These are phyloP conservation scores for Pleurotus pulmonarius DNA, from an alignment of 768 basidiomycete species.

Conservation along the genomic window DNA sequence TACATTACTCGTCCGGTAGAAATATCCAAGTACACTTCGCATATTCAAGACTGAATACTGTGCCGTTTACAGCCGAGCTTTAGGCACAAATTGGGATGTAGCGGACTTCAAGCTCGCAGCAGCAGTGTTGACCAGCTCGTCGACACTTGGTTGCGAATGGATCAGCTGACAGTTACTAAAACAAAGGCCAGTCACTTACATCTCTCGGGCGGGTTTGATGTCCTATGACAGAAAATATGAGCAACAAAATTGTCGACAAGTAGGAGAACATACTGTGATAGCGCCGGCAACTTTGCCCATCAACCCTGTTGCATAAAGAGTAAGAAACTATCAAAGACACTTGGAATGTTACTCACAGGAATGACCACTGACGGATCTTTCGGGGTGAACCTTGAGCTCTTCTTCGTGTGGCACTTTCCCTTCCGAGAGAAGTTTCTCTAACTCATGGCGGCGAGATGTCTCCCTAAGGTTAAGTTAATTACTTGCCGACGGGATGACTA, in stretches of 20 bases:
- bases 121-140: conserved; percentile 75
- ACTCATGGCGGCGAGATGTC: conserved; percentile 53
- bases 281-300: conserved; percentile 79
- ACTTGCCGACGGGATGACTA: background rate
- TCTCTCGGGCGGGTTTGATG: conserved; percentile 80
- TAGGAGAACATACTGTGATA: conserved; percentile 43
- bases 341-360: conserved; percentile 42
- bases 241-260: background rate
- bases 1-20: background rate
- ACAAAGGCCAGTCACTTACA: conserved; percentile 43
- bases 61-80: conserved; percentile 45
- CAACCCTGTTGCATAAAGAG: conserved; percentile 42
- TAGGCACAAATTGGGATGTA: conserved; percentile 34
- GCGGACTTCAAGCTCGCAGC: conserved; percentile 50
- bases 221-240: conserved; percentile 36
- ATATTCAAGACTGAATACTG: too few species aligned
- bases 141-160: conserved; percentile 48
- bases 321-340: background rate
- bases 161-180: conserved; percentile 8
- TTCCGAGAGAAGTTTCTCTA: conserved; percentile 49
- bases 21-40: too few species aligned
- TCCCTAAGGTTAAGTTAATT: conserved; percentile 41
- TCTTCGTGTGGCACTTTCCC: conserved; percentile 76
- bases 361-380: conserved; percentile 55
- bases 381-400: conserved; percentile 67